Percentiles rank a stretch among this genome's conserved stretches.
Conservation (phyloP, 1,139 yeast species). For the Yamadazyma siamensis region DNA sequence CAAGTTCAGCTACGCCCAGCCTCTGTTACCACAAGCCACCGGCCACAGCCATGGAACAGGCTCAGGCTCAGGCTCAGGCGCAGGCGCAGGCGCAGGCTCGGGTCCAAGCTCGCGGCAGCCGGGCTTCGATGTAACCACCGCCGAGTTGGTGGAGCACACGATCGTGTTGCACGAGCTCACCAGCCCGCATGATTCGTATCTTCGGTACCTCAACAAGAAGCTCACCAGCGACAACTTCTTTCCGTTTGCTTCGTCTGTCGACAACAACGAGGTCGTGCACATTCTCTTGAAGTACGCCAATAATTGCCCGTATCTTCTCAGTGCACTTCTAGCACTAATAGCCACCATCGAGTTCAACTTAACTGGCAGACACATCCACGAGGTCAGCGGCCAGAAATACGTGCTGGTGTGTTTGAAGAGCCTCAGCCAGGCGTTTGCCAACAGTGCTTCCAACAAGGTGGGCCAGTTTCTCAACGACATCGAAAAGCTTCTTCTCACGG, state of each 20-base stretch:
- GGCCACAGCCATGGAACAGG: no score
- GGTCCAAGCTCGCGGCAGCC: no score
- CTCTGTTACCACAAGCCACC: constrained; percentile 6
- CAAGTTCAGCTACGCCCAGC: constrained; percentile 9
- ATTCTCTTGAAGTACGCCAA: constrained; percentile 32
- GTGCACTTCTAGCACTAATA: constrained; percentile 33
- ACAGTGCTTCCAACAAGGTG: constrained; percentile 14
- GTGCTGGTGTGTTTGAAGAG: constrained; percentile 29
- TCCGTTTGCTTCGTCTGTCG: constrained; percentile 39
- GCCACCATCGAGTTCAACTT: constrained; percentile 38
- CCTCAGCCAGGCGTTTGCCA: constrained; percentile 30
- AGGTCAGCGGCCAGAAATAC: constrained; percentile 28
- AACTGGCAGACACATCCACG: constrained; percentile 29
- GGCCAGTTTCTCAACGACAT: constrained; percentile 25
- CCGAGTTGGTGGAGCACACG: constrained; percentile 22
- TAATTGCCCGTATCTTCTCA: constrained; percentile 33
- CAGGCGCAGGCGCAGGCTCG: no score
- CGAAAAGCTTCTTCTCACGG: constrained; percentile 37
- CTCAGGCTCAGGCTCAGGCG: no score
- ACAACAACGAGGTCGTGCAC: constrained; percentile 32
- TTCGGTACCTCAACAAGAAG: constrained; percentile 27
- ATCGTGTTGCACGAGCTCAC: constrained; percentile 21
- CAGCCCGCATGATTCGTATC: constrained; percentile 31
- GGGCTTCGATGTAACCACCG: constrained; percentile 12
- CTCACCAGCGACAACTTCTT: constrained; percentile 29